Percentiles rank a stretch among this genome's conserved stretches.
phyloP scores from a whole-genome alignment of 2,329 filamentous ascomycete genomes.

The Fusarium dlaminii region DNA sequence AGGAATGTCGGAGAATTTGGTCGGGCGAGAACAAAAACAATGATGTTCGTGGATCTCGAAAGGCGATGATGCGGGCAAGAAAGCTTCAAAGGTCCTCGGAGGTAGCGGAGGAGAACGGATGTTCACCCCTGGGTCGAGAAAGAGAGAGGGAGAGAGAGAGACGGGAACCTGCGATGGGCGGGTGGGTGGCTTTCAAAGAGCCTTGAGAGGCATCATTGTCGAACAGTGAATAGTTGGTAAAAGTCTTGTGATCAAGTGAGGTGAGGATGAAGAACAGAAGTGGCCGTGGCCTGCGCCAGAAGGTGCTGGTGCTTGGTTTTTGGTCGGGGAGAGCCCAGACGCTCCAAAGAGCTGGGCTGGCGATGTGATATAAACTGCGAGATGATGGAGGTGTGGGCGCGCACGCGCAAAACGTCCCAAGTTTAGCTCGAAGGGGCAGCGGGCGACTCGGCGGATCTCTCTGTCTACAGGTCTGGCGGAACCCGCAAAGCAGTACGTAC shows the following conservation, averaged over 20 bases:
- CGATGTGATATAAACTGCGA: constrained; percentile 42
- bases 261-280: constrained; percentile 17
- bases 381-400: constrained; percentile 43
- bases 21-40: constrained; percentile 19
- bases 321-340: constrained; percentile 36
- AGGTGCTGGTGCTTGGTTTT: constrained; percentile 37
- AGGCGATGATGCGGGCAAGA: constrained; percentile 21
- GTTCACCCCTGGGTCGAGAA: constrained; percentile 40
- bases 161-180: constrained; percentile 39
- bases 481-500: constrained; percentile 23
- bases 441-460: constrained; percentile 38
- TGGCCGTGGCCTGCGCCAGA: constrained; percentile 32
- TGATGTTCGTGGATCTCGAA: constrained; percentile 17
- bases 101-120: constrained; percentile 38
- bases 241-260: constrained; percentile 1
- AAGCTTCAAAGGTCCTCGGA: constrained; percentile 30
- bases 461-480: constrained; percentile 29
- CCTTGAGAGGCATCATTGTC: constrained; percentile 42
- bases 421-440: constrained; percentile 39
- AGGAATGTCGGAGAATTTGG: constrained; percentile 21
- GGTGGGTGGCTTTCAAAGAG: constrained; percentile 38
- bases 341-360: constrained; percentile 42
- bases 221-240: constrained; percentile 15
- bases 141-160: constrained; percentile 20
- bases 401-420: constrained; percentile 42